Evolutionary conservation across 2,329 filamentous ascomycete genomes (phyloP).

Genomic region (Sporothrix variecibatus): DNA sequence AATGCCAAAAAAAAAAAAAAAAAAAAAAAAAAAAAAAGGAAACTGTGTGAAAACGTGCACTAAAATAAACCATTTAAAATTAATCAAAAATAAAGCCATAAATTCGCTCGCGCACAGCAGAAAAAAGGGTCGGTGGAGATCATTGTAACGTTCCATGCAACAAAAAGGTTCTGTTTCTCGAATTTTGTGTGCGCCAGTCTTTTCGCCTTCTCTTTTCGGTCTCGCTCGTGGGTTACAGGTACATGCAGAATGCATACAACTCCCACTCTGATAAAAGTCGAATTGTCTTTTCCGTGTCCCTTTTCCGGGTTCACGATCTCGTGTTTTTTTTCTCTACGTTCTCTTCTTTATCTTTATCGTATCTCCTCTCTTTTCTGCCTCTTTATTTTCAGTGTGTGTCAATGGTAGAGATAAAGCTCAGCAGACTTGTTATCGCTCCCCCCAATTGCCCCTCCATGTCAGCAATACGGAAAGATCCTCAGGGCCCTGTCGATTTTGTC

Average conservation of each 20-base stretch:
- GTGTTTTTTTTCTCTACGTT: neutral
- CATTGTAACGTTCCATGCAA: constrained; percentile 27
- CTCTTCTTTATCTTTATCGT: neutral
- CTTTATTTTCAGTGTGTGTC: neutral
- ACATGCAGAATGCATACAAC: constrained; percentile 1
- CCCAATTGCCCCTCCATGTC: neutral
- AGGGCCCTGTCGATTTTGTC: neutral
- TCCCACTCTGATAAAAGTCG: neutral
- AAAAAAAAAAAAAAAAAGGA: neutral
- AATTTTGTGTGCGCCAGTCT: neutral
- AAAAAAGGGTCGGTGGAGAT: constrained; percentile 22
- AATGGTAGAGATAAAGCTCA: neutral
- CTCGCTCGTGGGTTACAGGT: neutral
- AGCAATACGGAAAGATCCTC: neutral
- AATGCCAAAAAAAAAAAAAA: neutral
- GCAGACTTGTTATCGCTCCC: neutral
- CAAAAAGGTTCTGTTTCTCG: neutral
- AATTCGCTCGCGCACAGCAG: neutral
- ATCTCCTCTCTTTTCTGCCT: neutral
- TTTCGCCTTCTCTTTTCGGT: neutral
- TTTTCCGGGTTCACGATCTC: neutral
- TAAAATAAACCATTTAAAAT: constrained; percentile 4
- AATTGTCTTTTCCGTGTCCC: neutral
- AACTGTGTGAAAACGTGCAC: neutral
- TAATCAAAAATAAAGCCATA: neutral